Percentiles rank a stretch among this genome's conserved stretches.
Conservation (phyloP, 2,329 filamentous ascomycete genomes). For the Stylonectria norvegica region DNA sequence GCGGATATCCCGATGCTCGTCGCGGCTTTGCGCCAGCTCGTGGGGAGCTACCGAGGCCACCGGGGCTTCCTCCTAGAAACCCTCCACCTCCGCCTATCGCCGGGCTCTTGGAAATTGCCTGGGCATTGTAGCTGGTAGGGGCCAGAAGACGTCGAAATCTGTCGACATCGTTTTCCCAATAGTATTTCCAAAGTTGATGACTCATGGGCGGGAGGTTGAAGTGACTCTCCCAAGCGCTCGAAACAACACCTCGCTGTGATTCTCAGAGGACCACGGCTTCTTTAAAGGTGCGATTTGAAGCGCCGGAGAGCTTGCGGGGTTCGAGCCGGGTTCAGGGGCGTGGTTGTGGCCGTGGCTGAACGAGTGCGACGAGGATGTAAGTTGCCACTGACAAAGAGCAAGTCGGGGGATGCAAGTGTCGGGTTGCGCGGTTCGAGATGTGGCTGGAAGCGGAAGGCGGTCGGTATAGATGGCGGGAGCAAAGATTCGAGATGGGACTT, state of each 20-base stretch:
- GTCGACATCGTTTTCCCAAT: constrained; percentile 97
- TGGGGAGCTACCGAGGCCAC: constrained; percentile 47
- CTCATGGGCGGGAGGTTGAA: constrained; percentile 64
- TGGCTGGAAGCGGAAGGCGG: neutral
- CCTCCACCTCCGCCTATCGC: constrained; percentile 36
- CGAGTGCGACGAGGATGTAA: constrained; percentile 14
- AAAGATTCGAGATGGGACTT: too few species aligned
- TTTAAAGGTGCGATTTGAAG: constrained; percentile 70
- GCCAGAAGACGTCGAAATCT: constrained; percentile 86
- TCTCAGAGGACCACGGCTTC: constrained; percentile 79
- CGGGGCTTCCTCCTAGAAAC: constrained; percentile 37
- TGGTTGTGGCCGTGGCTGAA: constrained; percentile 12
- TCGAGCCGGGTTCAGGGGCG: constrained; percentile 1
- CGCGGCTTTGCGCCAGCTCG: constrained; percentile 47
- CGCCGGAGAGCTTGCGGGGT: constrained; percentile 28
- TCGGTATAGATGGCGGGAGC: too few species aligned
- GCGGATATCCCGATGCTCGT: constrained; percentile 50
- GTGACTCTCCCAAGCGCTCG: constrained; percentile 46
- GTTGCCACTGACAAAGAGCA: constrained; percentile 18
- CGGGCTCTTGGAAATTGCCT: constrained; percentile 53
- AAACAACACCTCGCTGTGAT: constrained; percentile 81
- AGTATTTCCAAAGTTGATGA: constrained; percentile 94
- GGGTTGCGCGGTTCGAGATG: neutral
- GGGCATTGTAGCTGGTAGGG: constrained; percentile 59
- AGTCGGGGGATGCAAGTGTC: neutral